phyloP scores from a whole-genome alignment of 805 yeast species.

The Brettanomyces bruxellensis region DNA sequence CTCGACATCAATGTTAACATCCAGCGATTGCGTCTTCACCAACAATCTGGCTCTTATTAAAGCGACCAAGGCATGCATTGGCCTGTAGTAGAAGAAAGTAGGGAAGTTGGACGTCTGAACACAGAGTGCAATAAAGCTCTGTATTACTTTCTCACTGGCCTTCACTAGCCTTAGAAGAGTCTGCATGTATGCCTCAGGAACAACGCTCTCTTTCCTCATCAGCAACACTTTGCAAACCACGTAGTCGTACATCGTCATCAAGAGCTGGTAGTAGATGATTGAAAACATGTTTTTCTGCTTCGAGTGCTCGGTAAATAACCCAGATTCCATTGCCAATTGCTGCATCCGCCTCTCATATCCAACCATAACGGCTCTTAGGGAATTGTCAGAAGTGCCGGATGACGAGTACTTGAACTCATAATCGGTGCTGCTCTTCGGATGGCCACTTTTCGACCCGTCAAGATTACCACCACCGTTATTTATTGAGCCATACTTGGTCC shows the following conservation, averaged over 20 bases:
- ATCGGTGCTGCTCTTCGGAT: background rate
- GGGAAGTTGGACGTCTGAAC: constrained; percentile 34
- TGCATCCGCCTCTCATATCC: constrained; percentile 33
- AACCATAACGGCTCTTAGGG: constrained; percentile 24
- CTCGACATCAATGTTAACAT: constrained; percentile 25
- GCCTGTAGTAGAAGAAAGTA: constrained; percentile 44
- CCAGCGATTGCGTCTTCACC: constrained; percentile 32
- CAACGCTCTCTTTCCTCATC: constrained; percentile 19
- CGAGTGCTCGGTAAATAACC: constrained; percentile 24
- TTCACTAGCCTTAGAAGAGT: constrained; percentile 33
- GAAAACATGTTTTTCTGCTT: constrained; percentile 32
- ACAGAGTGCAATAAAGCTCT: constrained; percentile 33
- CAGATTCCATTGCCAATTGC: constrained; percentile 31
- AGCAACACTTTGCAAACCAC: constrained; percentile 34
- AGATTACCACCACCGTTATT: background rate
- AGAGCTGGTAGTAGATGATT: constrained; percentile 39
- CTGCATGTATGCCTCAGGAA: constrained; percentile 25
- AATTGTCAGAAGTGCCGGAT: constrained; percentile 11
- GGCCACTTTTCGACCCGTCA: constrained; percentile 1
- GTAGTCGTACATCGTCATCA: constrained; percentile 44
- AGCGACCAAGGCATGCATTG: constrained; percentile 42
- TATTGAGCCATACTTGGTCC: background rate
- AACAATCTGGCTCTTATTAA: constrained; percentile 37
- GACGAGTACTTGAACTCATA: background rate
- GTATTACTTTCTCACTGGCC: constrained; percentile 37